Evolutionary conservation across 495 filamentous ascomycete species (phyloP).

Genomic region (Aspergillus funiculosus): DNA sequence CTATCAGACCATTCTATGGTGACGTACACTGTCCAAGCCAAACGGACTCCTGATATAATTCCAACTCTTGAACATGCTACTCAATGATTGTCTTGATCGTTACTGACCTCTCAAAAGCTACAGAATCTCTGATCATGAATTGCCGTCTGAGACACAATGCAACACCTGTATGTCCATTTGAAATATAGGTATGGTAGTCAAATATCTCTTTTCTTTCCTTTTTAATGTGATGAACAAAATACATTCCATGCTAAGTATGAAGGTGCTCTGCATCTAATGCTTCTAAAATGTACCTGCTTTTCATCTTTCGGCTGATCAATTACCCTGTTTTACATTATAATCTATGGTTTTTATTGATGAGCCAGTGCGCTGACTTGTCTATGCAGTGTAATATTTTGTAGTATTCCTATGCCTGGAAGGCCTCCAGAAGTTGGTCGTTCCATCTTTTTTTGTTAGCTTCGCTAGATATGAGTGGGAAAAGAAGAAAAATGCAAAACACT

Average conservation of each 20-base stretch:
- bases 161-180: not conserved
- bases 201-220: slow-evolving; percentile 7
- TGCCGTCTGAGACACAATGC: not conserved
- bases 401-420: slow-evolving; percentile 49
- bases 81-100: slow-evolving; percentile 13
- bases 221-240: slow-evolving; percentile 60
- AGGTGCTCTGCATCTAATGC: slow-evolving; percentile 59
- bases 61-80: slow-evolving; percentile 14
- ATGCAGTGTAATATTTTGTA: slow-evolving; percentile 18
- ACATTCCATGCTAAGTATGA: slow-evolving; percentile 93
- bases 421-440: slow-evolving; percentile 59
- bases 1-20: slow-evolving; percentile 83
- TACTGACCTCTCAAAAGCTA: slow-evolving; percentile 31
- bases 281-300: slow-evolving; percentile 74
- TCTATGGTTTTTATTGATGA: slow-evolving; percentile 20
- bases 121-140: not conserved
- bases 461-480: not conserved
- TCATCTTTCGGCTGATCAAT: slow-evolving; percentile 91
- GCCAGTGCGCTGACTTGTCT: slow-evolving; percentile 35
- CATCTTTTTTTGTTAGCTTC: slow-evolving; percentile 57
- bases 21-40: slow-evolving; percentile 87
- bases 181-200: slow-evolving; percentile 7
- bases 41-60: slow-evolving; percentile 72
- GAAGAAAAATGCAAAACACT: slow-evolving; percentile 21
- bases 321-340: slow-evolving; percentile 13